Percentiles rank a stretch among this genome's conserved stretches.
phyloP scores from a whole-genome alignment of 805 yeast genomes.

The Torulaspora maleeae region DNA sequence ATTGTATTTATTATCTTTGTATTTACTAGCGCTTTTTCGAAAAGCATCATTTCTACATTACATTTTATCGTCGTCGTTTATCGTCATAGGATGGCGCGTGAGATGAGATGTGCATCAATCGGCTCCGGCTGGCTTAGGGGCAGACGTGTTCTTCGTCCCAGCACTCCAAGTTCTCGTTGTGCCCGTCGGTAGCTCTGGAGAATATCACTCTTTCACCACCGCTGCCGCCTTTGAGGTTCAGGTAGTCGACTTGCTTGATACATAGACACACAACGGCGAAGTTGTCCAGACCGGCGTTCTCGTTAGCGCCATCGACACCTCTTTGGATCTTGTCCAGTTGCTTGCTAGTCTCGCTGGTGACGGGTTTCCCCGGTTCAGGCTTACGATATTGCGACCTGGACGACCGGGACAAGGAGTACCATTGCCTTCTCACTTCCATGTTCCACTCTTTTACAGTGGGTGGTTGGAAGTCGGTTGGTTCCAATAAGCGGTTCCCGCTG shows the following conservation, averaged over 20 bases:
- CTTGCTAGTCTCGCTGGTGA: slow-evolving; percentile 52
- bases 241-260: slow-evolving; percentile 64
- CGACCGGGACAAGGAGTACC: slow-evolving; percentile 55
- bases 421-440: slow-evolving; percentile 56
- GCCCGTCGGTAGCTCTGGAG: slow-evolving; percentile 37
- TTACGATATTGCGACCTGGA: slow-evolving; percentile 64
- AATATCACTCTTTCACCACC: slow-evolving; percentile 32
- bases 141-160: slow-evolving; percentile 80
- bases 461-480: slow-evolving; percentile 29
- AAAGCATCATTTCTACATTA: slow-evolving; percentile 6
- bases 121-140: slow-evolving; percentile 42
- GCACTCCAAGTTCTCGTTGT: slow-evolving; percentile 50
- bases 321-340: slow-evolving; percentile 65
- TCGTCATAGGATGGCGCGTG: neutral
- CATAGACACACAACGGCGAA: slow-evolving; percentile 67
- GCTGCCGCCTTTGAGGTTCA: slow-evolving; percentile 50
- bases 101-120: no score
- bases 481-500: slow-evolving; percentile 1
- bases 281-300: slow-evolving; percentile 57
- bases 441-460: slow-evolving; percentile 64
- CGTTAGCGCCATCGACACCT: slow-evolving; percentile 77
- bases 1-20: neutral
- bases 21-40: neutral
- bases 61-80: slow-evolving; percentile 3
- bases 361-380: slow-evolving; percentile 63